These are phyloP conservation scores for Cucurbita pepo DNA, from an alignment of 306 rosid genomes.

Conservation along the genomic window DNA sequence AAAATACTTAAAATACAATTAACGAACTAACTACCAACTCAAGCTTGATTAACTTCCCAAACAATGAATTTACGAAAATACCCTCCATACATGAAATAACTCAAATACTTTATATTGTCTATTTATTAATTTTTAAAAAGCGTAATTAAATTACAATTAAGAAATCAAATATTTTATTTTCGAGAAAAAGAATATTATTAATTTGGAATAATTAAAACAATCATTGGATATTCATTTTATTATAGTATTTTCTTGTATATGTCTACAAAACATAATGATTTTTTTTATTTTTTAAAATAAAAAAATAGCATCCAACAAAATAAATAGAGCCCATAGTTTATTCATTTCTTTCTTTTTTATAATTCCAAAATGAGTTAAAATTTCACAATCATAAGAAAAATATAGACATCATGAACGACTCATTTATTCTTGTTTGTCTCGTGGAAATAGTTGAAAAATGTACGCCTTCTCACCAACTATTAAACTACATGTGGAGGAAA, in stretches of 20 bases:
- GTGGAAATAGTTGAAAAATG: not conserved
- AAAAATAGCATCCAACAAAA: not conserved
- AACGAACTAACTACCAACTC: conserved; percentile 1
- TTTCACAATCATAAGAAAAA: not conserved
- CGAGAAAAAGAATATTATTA: not conserved
- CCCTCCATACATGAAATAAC: not conserved
- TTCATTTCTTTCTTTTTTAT: not conserved
- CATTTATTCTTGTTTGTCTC: not conserved
- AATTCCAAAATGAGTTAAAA: not conserved
- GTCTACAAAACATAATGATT: not conserved
- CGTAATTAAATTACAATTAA: not conserved
- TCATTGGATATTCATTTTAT: not conserved
- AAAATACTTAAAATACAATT: not conserved
- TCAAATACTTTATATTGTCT: not conserved
- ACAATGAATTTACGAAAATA: not conserved
- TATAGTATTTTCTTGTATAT: not conserved
- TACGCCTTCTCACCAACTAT: too few relatives aligned
- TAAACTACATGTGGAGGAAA: too few relatives aligned
- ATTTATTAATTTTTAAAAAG: not conserved
- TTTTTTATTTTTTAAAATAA: not conserved
- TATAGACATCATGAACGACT: not conserved
- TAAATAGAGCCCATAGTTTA: not conserved
- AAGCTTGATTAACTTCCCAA: not conserved
- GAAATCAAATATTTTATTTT: not conserved
- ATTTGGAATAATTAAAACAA: not conserved